Evolutionary conservation across 1,284 basidiomycete species (phyloP).

Genomic region (Cutaneotrichosporon sp.): DNA sequence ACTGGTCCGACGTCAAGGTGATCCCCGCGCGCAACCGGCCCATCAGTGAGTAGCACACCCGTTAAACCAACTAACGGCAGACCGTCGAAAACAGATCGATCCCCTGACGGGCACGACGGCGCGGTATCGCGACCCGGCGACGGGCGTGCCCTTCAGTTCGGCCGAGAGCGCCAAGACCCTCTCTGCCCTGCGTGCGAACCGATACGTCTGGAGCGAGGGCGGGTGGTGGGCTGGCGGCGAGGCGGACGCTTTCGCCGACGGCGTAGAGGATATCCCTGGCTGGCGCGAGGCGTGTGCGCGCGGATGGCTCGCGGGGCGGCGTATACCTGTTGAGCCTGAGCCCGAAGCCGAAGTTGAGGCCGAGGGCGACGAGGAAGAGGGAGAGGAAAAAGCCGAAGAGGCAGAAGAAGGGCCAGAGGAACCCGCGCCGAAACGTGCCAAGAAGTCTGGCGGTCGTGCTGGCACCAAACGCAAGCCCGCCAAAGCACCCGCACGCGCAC

Average conservation of each 20-base stretch:
- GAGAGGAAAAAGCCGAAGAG: conserved; percentile 3
- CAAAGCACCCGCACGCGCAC: background rate
- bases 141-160: conserved; percentile 48
- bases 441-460: background rate
- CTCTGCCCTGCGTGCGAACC: conserved; percentile 27
- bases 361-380: conserved; percentile 14
- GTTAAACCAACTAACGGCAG: conserved; percentile 23
- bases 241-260: conserved; percentile 33
- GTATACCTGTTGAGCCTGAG: conserved; percentile 13
- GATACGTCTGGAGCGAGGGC: conserved; percentile 33
- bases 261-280: conserved; percentile 30
- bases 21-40: conserved; percentile 48
- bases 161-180: conserved; percentile 47
- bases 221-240: conserved; percentile 40
- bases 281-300: conserved; percentile 33
- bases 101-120: conserved; percentile 51
- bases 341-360: conserved; percentile 13
- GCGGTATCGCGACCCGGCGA: conserved; percentile 50
- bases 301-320: conserved; percentile 31
- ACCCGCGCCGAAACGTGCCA: background rate
- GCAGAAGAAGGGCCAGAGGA: conserved; percentile 1
- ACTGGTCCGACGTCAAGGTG: conserved; percentile 47
- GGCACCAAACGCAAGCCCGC: conserved; percentile 1
- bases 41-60: conserved; percentile 33
- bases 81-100: conserved; percentile 42